Evolutionary conservation across 139 green algal species (phyloP).

Genomic region (Yamagishiella unicocca): DNA sequence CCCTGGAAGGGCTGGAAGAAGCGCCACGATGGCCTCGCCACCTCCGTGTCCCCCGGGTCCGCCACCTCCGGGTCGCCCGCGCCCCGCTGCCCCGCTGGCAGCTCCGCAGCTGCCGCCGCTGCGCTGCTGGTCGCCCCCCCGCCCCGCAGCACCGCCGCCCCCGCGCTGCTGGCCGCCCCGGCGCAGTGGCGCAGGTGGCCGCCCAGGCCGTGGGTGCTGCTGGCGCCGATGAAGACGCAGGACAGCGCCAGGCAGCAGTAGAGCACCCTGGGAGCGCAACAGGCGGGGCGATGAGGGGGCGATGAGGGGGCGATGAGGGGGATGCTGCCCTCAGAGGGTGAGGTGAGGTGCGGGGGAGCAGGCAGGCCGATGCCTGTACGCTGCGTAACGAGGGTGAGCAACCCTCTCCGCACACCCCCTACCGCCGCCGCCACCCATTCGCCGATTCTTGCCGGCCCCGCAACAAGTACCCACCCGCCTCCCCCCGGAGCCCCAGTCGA

Average conservation of each 20-base stretch:
- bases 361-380: too few relatives aligned
- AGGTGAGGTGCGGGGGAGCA: too few relatives aligned
- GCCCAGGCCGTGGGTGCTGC: slow-evolving; percentile 84
- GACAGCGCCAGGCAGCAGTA: slow-evolving; percentile 80
- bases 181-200: slow-evolving; percentile 70
- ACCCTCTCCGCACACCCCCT: too few relatives aligned
- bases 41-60: background rate
- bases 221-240: slow-evolving; percentile 78
- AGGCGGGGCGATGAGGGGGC: background rate
- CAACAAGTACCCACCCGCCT: background rate
- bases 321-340: too few relatives aligned
- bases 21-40: slow-evolving; percentile 62
- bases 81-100: background rate
- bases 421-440: too few relatives aligned
- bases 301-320: background rate
- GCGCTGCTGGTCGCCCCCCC: background rate
- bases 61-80: background rate
- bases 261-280: slow-evolving; percentile 58
- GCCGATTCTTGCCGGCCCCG: background rate
- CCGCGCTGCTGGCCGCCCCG: background rate
- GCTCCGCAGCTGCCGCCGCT: background rate
- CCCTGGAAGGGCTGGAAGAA: slow-evolving; percentile 90
- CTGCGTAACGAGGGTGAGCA: too few relatives aligned
- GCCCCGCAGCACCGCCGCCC: background rate
- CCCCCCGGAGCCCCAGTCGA: background rate